Percentiles rank a stretch among this genome's conserved stretches.
phyloP scores from a whole-genome alignment of 2,329 filamentous ascomycete species.

The Paramyrothecium roridum region DNA sequence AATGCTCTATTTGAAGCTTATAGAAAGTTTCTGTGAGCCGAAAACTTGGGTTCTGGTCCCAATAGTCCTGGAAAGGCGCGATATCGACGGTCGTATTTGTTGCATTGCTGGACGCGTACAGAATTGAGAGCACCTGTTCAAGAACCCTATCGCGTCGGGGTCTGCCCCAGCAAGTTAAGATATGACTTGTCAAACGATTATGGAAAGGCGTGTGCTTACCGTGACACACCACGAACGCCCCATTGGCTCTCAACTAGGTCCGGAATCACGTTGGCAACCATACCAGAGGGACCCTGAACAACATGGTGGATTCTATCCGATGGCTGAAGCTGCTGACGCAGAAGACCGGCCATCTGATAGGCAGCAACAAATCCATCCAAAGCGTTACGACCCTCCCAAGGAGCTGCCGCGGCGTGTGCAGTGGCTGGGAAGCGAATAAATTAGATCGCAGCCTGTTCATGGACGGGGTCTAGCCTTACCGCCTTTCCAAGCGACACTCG shows the following conservation, averaged over 20 bases:
- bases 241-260: slow-evolving; percentile 9
- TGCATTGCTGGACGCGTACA: neutral
- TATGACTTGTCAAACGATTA: neutral
- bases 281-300: slow-evolving; percentile 9
- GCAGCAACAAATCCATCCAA: slow-evolving; percentile 13
- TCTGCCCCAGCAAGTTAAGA: neutral
- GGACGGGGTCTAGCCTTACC: slow-evolving; percentile 5
- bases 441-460: neutral
- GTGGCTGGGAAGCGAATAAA: neutral
- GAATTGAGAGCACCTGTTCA: neutral
- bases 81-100: neutral
- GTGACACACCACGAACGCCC: slow-evolving; percentile 9
- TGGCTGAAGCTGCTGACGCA: slow-evolving; percentile 15
- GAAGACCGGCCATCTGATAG: slow-evolving; percentile 12
- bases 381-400: slow-evolving; percentile 15
- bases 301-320: slow-evolving; percentile 17
- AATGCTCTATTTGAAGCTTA: neutral
- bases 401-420: slow-evolving; percentile 13
- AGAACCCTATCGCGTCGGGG: neutral
- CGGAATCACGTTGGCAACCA: slow-evolving; percentile 9
- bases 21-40: neutral
- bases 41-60: neutral
- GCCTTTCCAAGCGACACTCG: neutral
- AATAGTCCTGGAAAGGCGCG: neutral
- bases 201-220: neutral